These are phyloP conservation scores for Lanmaoa rubissima DNA, from an alignment of 768 basidiomycete species.

Conservation along the genomic window DNA sequence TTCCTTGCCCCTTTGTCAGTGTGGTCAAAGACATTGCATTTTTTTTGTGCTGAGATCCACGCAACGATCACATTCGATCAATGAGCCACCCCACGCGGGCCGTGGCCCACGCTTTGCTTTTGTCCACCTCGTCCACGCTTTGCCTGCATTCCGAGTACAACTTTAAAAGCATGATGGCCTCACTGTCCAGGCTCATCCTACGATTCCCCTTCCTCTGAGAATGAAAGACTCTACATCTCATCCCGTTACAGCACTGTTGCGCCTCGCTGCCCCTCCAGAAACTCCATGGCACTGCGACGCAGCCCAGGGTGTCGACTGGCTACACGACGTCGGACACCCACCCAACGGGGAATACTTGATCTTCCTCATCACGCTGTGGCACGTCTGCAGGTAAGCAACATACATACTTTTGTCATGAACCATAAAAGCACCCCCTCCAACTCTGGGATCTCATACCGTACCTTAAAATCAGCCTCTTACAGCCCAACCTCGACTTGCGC, in stretches of 20 bases:
- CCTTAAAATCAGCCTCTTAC: not conserved
- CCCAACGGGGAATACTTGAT: conserved; percentile 63
- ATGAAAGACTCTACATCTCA: not conserved
- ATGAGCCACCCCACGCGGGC: not conserved
- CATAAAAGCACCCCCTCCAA: no score
- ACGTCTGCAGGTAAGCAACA: conserved; percentile 61
- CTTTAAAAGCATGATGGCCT: no score
- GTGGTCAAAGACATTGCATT: not conserved
- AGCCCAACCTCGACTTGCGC: no score
- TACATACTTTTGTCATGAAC: no score
- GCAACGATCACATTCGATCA: not conserved
- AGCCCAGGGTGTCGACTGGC: conserved; percentile 47
- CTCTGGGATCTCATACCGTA: no score
- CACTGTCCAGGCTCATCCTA: no score
- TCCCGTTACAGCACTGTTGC: not conserved
- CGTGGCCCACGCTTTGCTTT: not conserved
- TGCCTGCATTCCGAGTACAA: no score
- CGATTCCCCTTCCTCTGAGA: not conserved
- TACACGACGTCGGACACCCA: conserved; percentile 54
- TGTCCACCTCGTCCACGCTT: no score
- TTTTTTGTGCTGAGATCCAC: not conserved
- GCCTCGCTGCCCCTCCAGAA: not conserved
- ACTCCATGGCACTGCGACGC: not conserved
- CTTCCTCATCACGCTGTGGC: conserved; percentile 76
- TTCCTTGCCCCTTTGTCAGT: not conserved